Percentiles rank a stretch among this genome's conserved stretches.
These are phyloP conservation scores for Lanmaoa pseudosensibilis DNA, from an alignment of 768 basidiomycete species.

Conservation along the genomic window DNA sequence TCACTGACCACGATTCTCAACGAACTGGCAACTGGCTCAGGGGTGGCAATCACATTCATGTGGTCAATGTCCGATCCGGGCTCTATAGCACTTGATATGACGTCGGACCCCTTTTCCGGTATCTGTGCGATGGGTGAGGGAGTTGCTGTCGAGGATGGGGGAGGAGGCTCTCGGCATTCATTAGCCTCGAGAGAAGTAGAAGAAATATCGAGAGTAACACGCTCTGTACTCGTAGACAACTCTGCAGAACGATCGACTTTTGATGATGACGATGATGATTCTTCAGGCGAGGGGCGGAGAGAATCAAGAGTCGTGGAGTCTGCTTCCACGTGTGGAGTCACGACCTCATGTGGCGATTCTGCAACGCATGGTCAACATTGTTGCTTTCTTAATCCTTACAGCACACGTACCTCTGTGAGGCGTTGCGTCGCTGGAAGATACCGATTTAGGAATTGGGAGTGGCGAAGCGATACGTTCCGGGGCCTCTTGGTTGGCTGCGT, in stretches of 20 bases:
- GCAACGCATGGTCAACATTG: conserved; percentile 12
- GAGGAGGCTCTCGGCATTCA: conserved; percentile 6
- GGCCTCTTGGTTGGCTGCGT: conserved; percentile 12
- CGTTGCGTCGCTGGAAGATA: conserved; percentile 7
- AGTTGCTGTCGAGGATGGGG: conserved; percentile 13
- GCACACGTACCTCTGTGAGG: conserved; percentile 18
- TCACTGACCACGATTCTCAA: conserved; percentile 32
- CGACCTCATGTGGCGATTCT: conserved; percentile 15
- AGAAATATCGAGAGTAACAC: conserved; percentile 10
- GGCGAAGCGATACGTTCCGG: conserved; percentile 14
- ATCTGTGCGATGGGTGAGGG: conserved; percentile 12
- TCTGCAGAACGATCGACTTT: conserved; percentile 5
- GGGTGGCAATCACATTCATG: conserved; percentile 7
- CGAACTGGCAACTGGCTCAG: conserved; percentile 13
- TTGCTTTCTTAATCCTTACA: background rate
- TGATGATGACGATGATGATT: background rate
- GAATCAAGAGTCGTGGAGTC: conserved; percentile 4
- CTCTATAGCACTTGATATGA: conserved; percentile 10
- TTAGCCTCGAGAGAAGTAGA: conserved; percentile 6
- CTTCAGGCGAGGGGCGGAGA: conserved; percentile 6
- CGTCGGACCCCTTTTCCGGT: conserved; percentile 16
- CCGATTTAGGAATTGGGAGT: conserved; percentile 7
- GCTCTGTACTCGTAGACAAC: conserved; percentile 7
- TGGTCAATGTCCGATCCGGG: conserved; percentile 8
- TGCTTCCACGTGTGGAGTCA: conserved; percentile 14